These are phyloP conservation scores for Penicillium mononematosum DNA, from an alignment of 495 filamentous ascomycete species.

Conservation along the genomic window DNA sequence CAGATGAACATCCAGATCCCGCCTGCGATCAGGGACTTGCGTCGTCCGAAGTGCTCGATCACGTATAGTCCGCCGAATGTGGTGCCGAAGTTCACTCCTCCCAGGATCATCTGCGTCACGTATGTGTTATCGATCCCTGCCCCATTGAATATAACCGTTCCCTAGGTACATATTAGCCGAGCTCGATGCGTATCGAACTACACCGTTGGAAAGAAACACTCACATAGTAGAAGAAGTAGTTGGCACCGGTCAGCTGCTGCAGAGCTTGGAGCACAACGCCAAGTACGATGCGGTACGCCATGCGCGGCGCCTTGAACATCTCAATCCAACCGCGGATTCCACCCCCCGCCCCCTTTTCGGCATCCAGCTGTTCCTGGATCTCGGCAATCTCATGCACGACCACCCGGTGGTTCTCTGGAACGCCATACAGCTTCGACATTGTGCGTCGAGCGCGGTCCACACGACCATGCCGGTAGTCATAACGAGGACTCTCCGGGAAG, in stretches of 20 bases:
- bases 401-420: slow-evolving; percentile 57
- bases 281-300: slow-evolving; percentile 65
- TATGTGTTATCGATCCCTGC: slow-evolving; percentile 65
- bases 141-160: slow-evolving; percentile 65
- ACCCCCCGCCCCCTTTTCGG: slow-evolving; percentile 50
- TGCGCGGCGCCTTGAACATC: slow-evolving; percentile 64
- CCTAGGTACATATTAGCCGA: slow-evolving; percentile 45
- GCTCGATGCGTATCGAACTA: neutral
- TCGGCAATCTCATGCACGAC: slow-evolving; percentile 67
- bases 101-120: slow-evolving; percentile 70
- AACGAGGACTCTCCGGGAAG: slow-evolving; percentile 69
- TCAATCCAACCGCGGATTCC: slow-evolving; percentile 33
- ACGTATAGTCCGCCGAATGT: slow-evolving; percentile 70
- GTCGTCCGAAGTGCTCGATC: slow-evolving; percentile 66
- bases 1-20: slow-evolving; percentile 68
- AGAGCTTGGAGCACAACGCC: slow-evolving; percentile 61
- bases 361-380: slow-evolving; percentile 53
- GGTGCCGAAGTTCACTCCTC: slow-evolving; percentile 67
- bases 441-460: slow-evolving; percentile 59
- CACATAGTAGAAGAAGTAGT: slow-evolving; percentile 75
- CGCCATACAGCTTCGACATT: slow-evolving; percentile 67
- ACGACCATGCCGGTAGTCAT: slow-evolving; percentile 61
- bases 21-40: slow-evolving; percentile 62
- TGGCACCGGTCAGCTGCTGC: slow-evolving; percentile 41
- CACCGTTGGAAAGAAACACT: neutral